Percentiles rank a stretch among this genome's conserved stretches.
Evolutionary conservation across 352 stramenopile species (phyloP).

Genomic region (Phytophthora lateralis): DNA sequence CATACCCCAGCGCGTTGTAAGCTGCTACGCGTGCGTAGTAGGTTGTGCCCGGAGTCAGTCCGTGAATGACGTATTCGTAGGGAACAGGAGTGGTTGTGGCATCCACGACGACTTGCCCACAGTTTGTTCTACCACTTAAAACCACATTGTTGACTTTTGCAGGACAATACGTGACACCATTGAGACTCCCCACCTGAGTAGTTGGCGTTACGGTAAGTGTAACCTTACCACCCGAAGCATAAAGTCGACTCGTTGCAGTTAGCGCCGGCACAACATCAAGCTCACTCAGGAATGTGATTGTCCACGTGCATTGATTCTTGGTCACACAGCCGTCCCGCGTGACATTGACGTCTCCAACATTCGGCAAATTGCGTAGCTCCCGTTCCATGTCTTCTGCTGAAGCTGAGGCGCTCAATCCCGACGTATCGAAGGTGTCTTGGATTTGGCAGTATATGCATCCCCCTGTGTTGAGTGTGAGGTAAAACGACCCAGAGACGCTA

Average conservation of each 20-base stretch:
- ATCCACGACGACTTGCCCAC: conserved; percentile 33
- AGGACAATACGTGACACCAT: conserved; percentile 59
- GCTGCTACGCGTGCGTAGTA: conserved; percentile 81
- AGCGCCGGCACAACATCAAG: conserved; percentile 58
- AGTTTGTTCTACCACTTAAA: conserved; percentile 40
- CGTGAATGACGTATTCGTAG: conserved; percentile 61
- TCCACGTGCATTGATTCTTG: conserved; percentile 79
- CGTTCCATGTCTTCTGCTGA: conserved; percentile 65
- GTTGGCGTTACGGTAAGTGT: conserved; percentile 42
- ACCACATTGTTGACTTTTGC: conserved; percentile 22
- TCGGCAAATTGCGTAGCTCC: conserved; percentile 93
- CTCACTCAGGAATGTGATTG: conserved; percentile 80
- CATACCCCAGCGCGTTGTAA: conserved; percentile 68
- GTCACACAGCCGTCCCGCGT: conserved; percentile 36
- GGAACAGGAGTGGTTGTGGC: conserved; percentile 31
- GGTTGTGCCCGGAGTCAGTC: conserved; percentile 56
- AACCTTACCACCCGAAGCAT: conserved; percentile 42
- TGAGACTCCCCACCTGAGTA: conserved; percentile 41
- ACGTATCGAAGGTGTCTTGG: conserved; percentile 59
- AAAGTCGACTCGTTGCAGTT: conserved; percentile 55
- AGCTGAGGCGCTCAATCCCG: conserved; percentile 75
- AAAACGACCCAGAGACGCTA: conserved; percentile 69
- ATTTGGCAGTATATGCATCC: conserved; percentile 79
- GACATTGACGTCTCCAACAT: conserved; percentile 92
- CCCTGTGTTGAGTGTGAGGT: conserved; percentile 87